Evolutionary conservation across 495 filamentous ascomycete genomes (phyloP).

Genomic region (Parathielavia appendiculata): DNA sequence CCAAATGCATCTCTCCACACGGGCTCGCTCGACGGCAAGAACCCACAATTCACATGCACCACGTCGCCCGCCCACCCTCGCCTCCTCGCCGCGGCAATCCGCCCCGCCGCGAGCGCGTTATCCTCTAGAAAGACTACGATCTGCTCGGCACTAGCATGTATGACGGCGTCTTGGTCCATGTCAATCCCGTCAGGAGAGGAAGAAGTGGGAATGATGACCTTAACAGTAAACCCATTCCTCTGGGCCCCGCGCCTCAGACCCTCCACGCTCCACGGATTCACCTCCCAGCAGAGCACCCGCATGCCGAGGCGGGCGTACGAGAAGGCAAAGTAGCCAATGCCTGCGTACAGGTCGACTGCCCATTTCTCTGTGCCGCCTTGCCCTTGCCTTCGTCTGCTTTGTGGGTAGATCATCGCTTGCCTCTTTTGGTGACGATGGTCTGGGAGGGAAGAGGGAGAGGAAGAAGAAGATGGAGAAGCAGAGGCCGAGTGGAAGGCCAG

Average conservation of each 20-base stretch:
- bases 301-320: slow-evolving; percentile 69
- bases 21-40: slow-evolving; percentile 62
- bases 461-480: no score
- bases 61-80: slow-evolving; percentile 31
- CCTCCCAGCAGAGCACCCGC: slow-evolving; percentile 77
- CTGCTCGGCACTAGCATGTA: slow-evolving; percentile 34
- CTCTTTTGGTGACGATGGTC: neutral
- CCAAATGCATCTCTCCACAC: slow-evolving; percentile 64
- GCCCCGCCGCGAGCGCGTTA: slow-evolving; percentile 52
- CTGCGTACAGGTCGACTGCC: slow-evolving; percentile 82
- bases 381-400: neutral
- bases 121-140: slow-evolving; percentile 67
- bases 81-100: slow-evolving; percentile 35
- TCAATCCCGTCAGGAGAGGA: slow-evolving; percentile 12
- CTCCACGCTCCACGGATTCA: slow-evolving; percentile 85
- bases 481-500: slow-evolving; percentile 41
- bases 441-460: no score
- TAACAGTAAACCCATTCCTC: slow-evolving; percentile 60
- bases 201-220: slow-evolving; percentile 35
- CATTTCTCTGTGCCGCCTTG: slow-evolving; percentile 18
- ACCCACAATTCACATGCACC: slow-evolving; percentile 74
- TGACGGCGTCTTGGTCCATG: no score
- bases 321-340: slow-evolving; percentile 90
- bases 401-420: neutral
- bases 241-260: slow-evolving; percentile 65